Conservation (phyloP, 305 asterid species). For the Withania somnifera region DNA sequence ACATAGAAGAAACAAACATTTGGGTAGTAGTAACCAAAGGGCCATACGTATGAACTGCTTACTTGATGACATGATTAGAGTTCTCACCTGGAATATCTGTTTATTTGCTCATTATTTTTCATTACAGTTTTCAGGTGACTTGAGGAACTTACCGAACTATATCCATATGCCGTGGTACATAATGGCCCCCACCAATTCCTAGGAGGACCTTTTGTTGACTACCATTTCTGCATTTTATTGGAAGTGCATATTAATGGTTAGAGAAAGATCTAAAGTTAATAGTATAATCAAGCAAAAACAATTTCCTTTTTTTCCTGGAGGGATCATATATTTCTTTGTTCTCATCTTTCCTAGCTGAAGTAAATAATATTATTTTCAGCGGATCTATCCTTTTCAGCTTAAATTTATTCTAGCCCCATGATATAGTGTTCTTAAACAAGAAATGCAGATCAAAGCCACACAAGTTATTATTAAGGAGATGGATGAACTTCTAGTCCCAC, state of each 20-base stretch:
- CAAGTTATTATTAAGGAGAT: neutral
- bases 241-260: neutral
- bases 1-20: neutral
- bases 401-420: neutral
- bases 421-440: neutral
- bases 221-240: conserved; percentile 2
- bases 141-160: conserved; percentile 13
- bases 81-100: neutral
- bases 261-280: neutral
- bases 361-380: neutral
- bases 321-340: neutral
- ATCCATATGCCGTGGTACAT: conserved; percentile 29
- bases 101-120: neutral
- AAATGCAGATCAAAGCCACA: neutral
- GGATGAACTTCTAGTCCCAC: neutral
- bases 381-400: neutral
- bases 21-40: neutral
- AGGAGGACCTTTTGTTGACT: conserved; percentile 14
- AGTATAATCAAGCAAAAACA: neutral
- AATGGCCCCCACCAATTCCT: conserved; percentile 27
- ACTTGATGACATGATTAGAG: neutral
- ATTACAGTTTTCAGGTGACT: neutral
- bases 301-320: neutral
- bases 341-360: neutral
- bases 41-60: neutral